Evolutionary conservation across 495 filamentous ascomycete species (phyloP).

Genomic region (Sporormia fimetaria): DNA sequence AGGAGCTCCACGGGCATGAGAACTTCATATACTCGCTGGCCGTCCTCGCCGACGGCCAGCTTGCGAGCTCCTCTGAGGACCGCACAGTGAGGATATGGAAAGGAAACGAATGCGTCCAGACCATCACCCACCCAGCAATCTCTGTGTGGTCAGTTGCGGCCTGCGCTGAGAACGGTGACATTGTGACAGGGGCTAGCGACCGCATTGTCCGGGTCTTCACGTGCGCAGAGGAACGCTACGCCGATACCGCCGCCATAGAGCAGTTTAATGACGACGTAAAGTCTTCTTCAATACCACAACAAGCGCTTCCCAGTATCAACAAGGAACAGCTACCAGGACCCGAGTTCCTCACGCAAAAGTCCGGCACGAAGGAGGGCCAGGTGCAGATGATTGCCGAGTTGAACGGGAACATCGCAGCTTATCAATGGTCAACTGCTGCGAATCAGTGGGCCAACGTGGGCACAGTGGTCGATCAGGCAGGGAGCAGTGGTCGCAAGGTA

Average conservation of each 20-base stretch:
- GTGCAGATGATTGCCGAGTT: constrained; percentile 78
- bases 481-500: constrained; percentile 63
- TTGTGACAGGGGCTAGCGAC: constrained; percentile 87
- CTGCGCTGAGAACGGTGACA: constrained; percentile 72
- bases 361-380: constrained; percentile 86
- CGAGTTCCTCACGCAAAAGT: constrained; percentile 67
- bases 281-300: constrained; percentile 73
- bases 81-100: constrained; percentile 84
- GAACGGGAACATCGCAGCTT: constrained; percentile 53
- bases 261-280: constrained; percentile 73
- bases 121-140: constrained; percentile 93
- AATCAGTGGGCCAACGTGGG: constrained; percentile 76
- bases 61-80: constrained; percentile 89
- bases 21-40: constrained; percentile 90
- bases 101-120: constrained; percentile 72
- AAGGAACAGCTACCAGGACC: constrained; percentile 82
- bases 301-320: constrained; percentile 68
- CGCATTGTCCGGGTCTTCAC: constrained; percentile 77
- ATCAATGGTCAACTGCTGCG: constrained; percentile 38
- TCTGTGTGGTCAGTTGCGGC: constrained; percentile 89
- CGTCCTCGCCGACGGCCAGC: constrained; percentile 64
- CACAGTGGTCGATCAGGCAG: constrained; percentile 82
- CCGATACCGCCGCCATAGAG: constrained; percentile 44
- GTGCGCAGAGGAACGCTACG: constrained; percentile 57
- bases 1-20: constrained; percentile 74